phyloP scores from a whole-genome alignment of 495 filamentous ascomycete species.

The Aspergillus saccharolyticus region DNA sequence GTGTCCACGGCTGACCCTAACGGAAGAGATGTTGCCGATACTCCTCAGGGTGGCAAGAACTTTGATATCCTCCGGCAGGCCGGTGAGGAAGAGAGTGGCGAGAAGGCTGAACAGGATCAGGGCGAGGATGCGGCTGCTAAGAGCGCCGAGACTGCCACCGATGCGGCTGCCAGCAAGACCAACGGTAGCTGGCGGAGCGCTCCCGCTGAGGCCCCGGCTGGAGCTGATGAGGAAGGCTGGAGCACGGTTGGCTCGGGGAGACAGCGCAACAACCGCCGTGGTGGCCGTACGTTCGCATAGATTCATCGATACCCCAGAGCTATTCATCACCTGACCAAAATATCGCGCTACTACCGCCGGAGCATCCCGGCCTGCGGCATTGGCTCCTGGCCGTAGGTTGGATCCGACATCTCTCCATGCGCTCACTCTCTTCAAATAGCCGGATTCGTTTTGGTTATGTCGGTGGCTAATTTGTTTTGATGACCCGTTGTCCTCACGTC shows the following conservation, averaged over 20 bases:
- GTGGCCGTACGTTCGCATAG: conserved; percentile 47
- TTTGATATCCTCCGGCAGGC: conserved; percentile 52
- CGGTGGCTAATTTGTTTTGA: conserved; percentile 22
- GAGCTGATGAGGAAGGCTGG: conserved; percentile 66
- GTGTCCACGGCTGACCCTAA: conserved; percentile 44
- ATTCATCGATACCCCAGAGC: conserved; percentile 39
- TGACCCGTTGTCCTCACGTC: conserved; percentile 24
- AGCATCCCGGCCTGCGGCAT: background rate
- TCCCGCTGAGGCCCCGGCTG: conserved; percentile 30
- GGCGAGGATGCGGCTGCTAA: conserved; percentile 26
- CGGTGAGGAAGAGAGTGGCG: conserved; percentile 40
- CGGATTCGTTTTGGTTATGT: conserved; percentile 25
- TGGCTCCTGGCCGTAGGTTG: background rate
- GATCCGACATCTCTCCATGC: background rate
- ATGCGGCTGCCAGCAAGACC: conserved; percentile 31
- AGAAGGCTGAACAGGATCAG: conserved; percentile 34
- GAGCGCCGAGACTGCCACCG: conserved; percentile 35
- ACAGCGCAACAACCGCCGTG: conserved; percentile 49
- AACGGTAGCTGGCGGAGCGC: conserved; percentile 39
- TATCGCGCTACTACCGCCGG: conserved; percentile 10
- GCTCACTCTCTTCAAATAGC: conserved; percentile 9
- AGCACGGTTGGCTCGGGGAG: conserved; percentile 59
- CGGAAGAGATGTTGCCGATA: conserved; percentile 41
- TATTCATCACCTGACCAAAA: conserved; percentile 23
- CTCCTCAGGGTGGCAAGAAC: conserved; percentile 40